phyloP scores from a whole-genome alignment of 2,329 filamentous ascomycete genomes.

The Penicillium sp. region DNA sequence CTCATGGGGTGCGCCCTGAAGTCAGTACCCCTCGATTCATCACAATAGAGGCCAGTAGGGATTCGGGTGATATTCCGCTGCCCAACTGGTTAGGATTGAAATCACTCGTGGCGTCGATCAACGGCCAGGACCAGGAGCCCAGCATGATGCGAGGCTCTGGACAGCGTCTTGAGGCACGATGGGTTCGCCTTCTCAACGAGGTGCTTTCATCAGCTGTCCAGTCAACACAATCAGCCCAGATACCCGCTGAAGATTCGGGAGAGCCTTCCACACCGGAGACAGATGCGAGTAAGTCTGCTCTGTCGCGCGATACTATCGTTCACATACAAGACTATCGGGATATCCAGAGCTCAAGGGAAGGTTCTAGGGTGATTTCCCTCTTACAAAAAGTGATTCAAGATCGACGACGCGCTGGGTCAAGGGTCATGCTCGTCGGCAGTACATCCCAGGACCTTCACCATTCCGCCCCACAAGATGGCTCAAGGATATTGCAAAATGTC shows the following conservation, averaged over 20 bases:
- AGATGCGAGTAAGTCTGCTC: slow-evolving; percentile 18
- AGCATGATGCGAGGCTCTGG: slow-evolving; percentile 22
- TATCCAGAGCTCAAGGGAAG: slow-evolving; percentile 69
- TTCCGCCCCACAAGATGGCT: slow-evolving; percentile 47
- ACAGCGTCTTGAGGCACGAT: slow-evolving; percentile 36
- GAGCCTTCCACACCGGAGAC: slow-evolving; percentile 14
- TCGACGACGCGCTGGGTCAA: slow-evolving; percentile 70
- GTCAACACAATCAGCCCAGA: slow-evolving; percentile 11
- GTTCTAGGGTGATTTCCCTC: slow-evolving; percentile 68
- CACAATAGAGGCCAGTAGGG: slow-evolving; percentile 39
- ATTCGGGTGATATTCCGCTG: slow-evolving; percentile 38
- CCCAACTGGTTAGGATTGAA: slow-evolving; percentile 39
- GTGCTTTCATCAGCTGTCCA: slow-evolving; percentile 35
- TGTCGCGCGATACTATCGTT: slow-evolving; percentile 62
- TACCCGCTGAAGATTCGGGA: slow-evolving; percentile 11
- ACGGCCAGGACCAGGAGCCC: slow-evolving; percentile 31
- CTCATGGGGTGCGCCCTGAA: slow-evolving; percentile 26
- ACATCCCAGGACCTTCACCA: slow-evolving; percentile 58
- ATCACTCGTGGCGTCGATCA: slow-evolving; percentile 39
- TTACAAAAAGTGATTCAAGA: slow-evolving; percentile 73
- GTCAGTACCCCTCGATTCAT: slow-evolving; percentile 36
- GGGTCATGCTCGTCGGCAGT: slow-evolving; percentile 79
- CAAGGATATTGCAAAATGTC: slow-evolving; percentile 53
- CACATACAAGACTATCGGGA: slow-evolving; percentile 82
- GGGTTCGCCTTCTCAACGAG: slow-evolving; percentile 41